These are phyloP conservation scores for Fusarium pseudonygamai DNA, from an alignment of 2,329 filamentous ascomycete genomes.

Conservation along the genomic window DNA sequence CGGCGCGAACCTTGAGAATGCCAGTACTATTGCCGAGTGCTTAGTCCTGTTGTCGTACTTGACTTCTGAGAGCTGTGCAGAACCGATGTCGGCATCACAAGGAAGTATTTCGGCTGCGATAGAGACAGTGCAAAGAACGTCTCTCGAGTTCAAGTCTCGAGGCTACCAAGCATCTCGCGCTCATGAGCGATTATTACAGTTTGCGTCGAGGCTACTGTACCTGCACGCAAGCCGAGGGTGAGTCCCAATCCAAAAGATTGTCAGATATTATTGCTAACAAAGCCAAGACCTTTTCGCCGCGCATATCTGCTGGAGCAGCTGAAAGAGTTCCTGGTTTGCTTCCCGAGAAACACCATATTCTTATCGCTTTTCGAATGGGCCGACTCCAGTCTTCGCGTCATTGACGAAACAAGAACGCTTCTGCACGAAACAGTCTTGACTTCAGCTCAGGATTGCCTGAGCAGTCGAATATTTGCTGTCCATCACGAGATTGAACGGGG, in stretches of 20 bases:
- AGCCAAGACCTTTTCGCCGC: constrained; percentile 71
- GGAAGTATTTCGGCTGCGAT: constrained; percentile 66
- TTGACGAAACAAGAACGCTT: constrained; percentile 78
- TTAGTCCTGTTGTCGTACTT: constrained; percentile 75
- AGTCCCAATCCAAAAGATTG: constrained; percentile 31
- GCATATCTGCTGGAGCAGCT: constrained; percentile 71
- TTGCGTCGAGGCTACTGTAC: constrained; percentile 71
- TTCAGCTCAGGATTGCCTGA: constrained; percentile 52
- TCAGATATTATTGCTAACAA: constrained; percentile 26
- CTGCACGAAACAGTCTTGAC: constrained; percentile 63
- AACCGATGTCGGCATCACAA: constrained; percentile 58
- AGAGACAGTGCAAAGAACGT: constrained; percentile 52
- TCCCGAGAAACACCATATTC: constrained; percentile 81
- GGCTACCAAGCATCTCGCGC: constrained; percentile 46
- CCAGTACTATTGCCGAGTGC: constrained; percentile 67
- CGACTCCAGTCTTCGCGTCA: constrained; percentile 75
- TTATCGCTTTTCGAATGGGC: constrained; percentile 78
- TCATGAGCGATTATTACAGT: constrained; percentile 76
- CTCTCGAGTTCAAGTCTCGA: constrained; percentile 54
- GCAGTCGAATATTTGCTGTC: constrained; percentile 60
- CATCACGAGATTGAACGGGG: constrained; percentile 60
- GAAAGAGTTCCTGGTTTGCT: constrained; percentile 66
- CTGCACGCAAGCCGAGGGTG: constrained; percentile 69
- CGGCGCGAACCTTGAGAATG: constrained; percentile 56
- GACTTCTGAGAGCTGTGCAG: constrained; percentile 51